phyloP scores from a whole-genome alignment of 768 basidiomycete species.

The Leccinum subtestaceum region DNA sequence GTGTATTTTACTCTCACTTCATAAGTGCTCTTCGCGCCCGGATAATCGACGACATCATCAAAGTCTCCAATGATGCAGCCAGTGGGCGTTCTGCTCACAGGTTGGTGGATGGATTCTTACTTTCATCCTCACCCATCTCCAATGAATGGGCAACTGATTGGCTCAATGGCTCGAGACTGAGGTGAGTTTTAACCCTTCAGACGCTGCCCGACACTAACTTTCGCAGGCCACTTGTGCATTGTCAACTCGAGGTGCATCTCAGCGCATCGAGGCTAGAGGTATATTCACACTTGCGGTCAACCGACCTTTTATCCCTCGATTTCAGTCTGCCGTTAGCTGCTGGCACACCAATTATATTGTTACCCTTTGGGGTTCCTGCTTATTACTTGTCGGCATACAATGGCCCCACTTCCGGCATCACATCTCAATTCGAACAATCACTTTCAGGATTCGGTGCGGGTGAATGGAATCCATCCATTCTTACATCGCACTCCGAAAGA shows the following conservation, averaged over 20 bases:
- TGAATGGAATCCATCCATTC: slow-evolving; percentile 39
- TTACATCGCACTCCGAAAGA: slow-evolving; percentile 16
- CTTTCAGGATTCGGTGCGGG: slow-evolving; percentile 62
- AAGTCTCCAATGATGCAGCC: slow-evolving; percentile 34
- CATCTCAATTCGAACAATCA: slow-evolving; percentile 60
- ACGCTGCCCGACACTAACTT: slow-evolving; percentile 11
- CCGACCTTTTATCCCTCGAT: slow-evolving; percentile 54
- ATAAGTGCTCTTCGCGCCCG: slow-evolving; percentile 59
- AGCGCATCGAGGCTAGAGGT: slow-evolving; percentile 50
- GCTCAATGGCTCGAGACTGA: slow-evolving; percentile 51
- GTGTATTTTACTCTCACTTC: slow-evolving; percentile 43
- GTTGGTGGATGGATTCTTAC: slow-evolving; percentile 62
- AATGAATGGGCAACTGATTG: slow-evolving; percentile 67
- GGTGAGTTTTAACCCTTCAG: slow-evolving; percentile 33
- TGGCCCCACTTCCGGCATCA: slow-evolving; percentile 61
- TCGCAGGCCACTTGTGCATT: slow-evolving; percentile 58
- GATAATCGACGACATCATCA: slow-evolving; percentile 51
- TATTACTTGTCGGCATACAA: slow-evolving; percentile 69
- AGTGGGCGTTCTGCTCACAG: slow-evolving; percentile 42
- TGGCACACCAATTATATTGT: slow-evolving; percentile 66
- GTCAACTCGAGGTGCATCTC: slow-evolving; percentile 56
- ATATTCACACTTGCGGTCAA: slow-evolving; percentile 59
- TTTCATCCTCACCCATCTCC: slow-evolving; percentile 41
- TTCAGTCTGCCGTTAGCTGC: slow-evolving; percentile 41
- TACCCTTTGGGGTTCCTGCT: slow-evolving; percentile 71